Evolutionary conservation across 2,329 filamentous ascomycete species (phyloP).

Genomic region (Aspergillus pseudotamarii): DNA sequence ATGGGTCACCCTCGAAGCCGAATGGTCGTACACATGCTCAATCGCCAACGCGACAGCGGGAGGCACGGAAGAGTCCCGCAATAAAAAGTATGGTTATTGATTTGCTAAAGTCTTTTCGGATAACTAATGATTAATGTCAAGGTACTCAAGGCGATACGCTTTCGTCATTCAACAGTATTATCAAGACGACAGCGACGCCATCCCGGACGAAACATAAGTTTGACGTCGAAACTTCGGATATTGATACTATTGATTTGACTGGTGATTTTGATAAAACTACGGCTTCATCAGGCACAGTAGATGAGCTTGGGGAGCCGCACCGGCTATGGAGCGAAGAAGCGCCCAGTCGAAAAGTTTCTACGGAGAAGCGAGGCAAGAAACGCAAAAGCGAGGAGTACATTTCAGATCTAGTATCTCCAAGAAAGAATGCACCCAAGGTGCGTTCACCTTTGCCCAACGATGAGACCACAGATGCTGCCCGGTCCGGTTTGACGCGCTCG

Average conservation of each 20-base stretch:
- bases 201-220: slow-evolving; percentile 21
- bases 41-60: slow-evolving; percentile 12
- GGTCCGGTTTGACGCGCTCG: slow-evolving; percentile 2
- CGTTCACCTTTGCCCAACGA: slow-evolving; percentile 25
- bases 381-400: slow-evolving; percentile 53
- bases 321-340: slow-evolving; percentile 49
- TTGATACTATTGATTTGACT: slow-evolving; percentile 51
- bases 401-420: slow-evolving; percentile 39
- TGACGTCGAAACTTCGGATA: slow-evolving; percentile 24
- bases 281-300: slow-evolving; percentile 42
- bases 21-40: slow-evolving; percentile 20
- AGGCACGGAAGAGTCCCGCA: slow-evolving; percentile 8
- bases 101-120: background rate
- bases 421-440: slow-evolving; percentile 28
- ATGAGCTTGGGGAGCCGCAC: slow-evolving; percentile 45
- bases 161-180: slow-evolving; percentile 21
- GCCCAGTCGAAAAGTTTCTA: slow-evolving; percentile 40
- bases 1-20: slow-evolving; percentile 23
- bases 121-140: slow-evolving; percentile 14
- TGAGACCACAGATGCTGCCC: slow-evolving; percentile 6
- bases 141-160: slow-evolving; percentile 21
- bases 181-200: slow-evolving; percentile 24
- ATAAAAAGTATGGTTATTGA: slow-evolving; percentile 29
- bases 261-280: slow-evolving; percentile 39
- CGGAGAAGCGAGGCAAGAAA: slow-evolving; percentile 48